A percentile compares a stretch with the other conserved stretches of the same genome.
Evolutionary conservation across 257 asterid species (phyloP).

Genomic region (Avicennia marina): DNA sequence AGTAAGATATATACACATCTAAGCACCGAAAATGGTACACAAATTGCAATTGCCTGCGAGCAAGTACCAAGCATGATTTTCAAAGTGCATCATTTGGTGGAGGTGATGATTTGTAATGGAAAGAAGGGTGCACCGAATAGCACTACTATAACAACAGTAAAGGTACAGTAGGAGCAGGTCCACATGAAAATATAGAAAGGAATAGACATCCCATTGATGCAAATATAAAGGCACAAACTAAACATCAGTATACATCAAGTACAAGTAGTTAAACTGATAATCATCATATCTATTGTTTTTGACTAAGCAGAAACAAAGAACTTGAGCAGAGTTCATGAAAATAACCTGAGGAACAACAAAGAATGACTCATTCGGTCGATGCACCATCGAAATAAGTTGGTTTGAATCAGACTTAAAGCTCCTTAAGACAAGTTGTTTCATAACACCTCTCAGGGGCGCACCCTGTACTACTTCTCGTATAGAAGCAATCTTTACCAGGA

Average conservation of each 20-base stretch:
- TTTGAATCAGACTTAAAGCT: conserved; percentile 48
- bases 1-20: too few species aligned
- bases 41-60: conserved; percentile 11
- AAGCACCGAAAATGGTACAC: conserved; percentile 9
- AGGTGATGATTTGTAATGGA: conserved; percentile 1
- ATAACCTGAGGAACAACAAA: conserved; percentile 83
- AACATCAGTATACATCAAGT: too few species aligned
- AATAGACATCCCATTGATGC: too few species aligned
- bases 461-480: conserved; percentile 90
- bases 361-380: conserved; percentile 94
- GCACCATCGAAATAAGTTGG: conserved; percentile 70
- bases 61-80: conserved; percentile 10
- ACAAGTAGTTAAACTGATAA: conserved; percentile 1
- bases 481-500: conserved; percentile 78
- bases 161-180: conserved; percentile 7
- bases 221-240: too few species aligned
- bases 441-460: conserved; percentile 75
- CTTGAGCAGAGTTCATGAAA: conserved; percentile 5
- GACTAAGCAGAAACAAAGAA: conserved; percentile 13
- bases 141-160: background rate
- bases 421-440: conserved; percentile 72
- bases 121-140: background rate
- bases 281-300: background rate
- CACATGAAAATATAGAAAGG: background rate
- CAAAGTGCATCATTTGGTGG: background rate